These are phyloP conservation scores for Fusarium paranaense DNA, from an alignment of 2,329 filamentous ascomycete species.

Conservation along the genomic window DNA sequence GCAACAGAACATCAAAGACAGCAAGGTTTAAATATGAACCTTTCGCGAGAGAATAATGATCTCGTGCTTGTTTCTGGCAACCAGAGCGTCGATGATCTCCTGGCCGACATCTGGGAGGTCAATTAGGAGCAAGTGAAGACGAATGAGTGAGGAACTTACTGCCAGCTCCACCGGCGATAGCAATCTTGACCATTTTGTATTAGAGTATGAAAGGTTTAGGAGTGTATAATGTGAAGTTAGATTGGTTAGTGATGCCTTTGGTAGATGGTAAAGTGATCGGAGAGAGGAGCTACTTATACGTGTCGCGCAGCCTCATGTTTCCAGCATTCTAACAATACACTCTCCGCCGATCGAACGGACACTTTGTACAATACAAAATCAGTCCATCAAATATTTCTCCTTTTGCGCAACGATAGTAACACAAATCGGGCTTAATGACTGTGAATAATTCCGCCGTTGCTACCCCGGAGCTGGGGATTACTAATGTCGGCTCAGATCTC, in stretches of 20 bases:
- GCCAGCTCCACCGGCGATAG: constrained; percentile 37
- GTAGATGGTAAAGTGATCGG: neutral
- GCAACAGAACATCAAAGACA: neutral
- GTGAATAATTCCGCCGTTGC: neutral
- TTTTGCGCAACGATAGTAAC: neutral
- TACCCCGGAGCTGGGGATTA: constrained; percentile 4
- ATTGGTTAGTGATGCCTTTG: neutral
- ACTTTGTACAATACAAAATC: neutral
- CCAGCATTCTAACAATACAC: neutral
- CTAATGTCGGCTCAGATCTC: constrained; percentile 17
- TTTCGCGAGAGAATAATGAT: constrained; percentile 63
- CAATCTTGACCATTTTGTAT: constrained; percentile 40
- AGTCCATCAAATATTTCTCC: neutral
- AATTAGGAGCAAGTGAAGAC: neutral
- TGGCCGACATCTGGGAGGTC: constrained; percentile 60
- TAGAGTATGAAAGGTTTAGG: neutral
- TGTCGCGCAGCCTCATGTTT: neutral
- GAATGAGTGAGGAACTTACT: constrained; percentile 5
- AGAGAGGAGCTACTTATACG: neutral
- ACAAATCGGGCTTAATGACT: neutral
- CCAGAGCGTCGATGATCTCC: constrained; percentile 63
- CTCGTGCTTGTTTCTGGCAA: constrained; percentile 62
- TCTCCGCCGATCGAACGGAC: constrained; percentile 7
- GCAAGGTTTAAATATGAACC: constrained; percentile 38
- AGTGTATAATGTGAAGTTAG: neutral